Conservation (phyloP, 805 yeast genomes). For the Wickerhamia fluorescens region DNA sequence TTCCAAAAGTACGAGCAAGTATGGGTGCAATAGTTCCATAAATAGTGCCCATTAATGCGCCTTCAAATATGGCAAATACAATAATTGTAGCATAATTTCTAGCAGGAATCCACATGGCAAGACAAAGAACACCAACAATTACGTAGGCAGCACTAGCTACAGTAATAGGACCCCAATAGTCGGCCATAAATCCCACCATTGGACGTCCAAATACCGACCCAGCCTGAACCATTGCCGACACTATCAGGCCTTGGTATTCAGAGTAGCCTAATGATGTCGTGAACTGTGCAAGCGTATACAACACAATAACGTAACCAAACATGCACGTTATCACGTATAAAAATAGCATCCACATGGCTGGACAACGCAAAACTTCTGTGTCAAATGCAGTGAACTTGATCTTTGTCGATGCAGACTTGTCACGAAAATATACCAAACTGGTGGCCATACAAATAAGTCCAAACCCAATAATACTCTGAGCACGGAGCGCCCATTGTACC, state of each 20-base stretch:
- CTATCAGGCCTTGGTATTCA: constrained; percentile 17
- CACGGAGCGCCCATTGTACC: constrained; percentile 18
- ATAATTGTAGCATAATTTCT: constrained; percentile 13
- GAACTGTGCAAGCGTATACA: constrained; percentile 17
- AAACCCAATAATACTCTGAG: constrained; percentile 9
- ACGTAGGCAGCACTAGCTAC: constrained; percentile 12
- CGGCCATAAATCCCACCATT: constrained; percentile 12
- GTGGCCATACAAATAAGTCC: constrained; percentile 5
- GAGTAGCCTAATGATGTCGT: constrained; percentile 16
- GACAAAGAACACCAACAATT: constrained; percentile 11
- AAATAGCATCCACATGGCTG: constrained; percentile 12
- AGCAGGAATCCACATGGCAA: constrained; percentile 21
- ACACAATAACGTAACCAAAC: constrained; percentile 19
- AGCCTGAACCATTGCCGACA: constrained; percentile 18
- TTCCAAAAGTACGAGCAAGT: constrained; percentile 13
- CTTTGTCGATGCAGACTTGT: constrained; percentile 8
- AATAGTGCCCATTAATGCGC: constrained; percentile 16
- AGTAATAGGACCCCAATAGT: constrained; percentile 9
- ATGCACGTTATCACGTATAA: constrained; percentile 14
- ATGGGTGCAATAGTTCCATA: constrained; percentile 15
- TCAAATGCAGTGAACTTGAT: constrained; percentile 11
- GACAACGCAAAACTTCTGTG: constrained; percentile 5
- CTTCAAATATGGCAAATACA: constrained; percentile 10
- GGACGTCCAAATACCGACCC: constrained; percentile 17
- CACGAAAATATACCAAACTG: constrained; percentile 1